Evolutionary conservation across 176 grass and related monocot species (phyloP), one percentile per base, ranked within the genome.

Genomic region (Eremochloa ophiuroides): DNA sequence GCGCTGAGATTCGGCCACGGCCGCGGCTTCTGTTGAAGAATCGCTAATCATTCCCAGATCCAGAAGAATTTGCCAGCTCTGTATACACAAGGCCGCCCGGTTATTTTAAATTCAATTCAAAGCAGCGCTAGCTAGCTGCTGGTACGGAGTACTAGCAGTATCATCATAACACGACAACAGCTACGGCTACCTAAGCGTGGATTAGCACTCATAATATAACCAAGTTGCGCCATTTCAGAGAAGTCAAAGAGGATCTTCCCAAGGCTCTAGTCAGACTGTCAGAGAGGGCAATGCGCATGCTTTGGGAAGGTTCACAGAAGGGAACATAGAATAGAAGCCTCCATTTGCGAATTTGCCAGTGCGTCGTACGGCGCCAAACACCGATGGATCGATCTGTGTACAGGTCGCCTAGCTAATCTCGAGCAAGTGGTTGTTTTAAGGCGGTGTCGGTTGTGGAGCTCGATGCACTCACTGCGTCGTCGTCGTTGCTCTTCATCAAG

Each of bases 21-120:
- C 67, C 9, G 35, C 53, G 2, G 34, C 43, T 30, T 46, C 79
- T 25, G 74, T 18, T 38, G 44, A 72, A 39, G 81, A 75, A 80
- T 69, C 37, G 73, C 78, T 89, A 77, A 85, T 85, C 78, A 89
- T 89, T 89, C 87, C 27, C 46, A 81, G 73, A 89, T 85, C 78
- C 83, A 82, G 47, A 86, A 73, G 78, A 89, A 86, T 82, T 78
- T 89, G 87, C 66, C 83, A 86, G 83, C 88, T 43, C 27, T 29
- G 18, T 51, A 1, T 8, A 59, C 9, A 40, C 79, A 29, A 33
- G 39, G 9, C 17, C 17, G 8, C 17, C 17, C 4, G 37, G 37
- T 38, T 38, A 38, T 12, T 71, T 44, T 81, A 61, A n/a, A n/a
- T 81, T 71, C 59, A 44, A 69, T 1, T 64, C 64, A 69, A 11